Evolutionary conservation across 352 stramenopile genomes (phyloP), one percentile per base, ranked within the genome.

Genomic region (Globisporangium cederbergense): DNA sequence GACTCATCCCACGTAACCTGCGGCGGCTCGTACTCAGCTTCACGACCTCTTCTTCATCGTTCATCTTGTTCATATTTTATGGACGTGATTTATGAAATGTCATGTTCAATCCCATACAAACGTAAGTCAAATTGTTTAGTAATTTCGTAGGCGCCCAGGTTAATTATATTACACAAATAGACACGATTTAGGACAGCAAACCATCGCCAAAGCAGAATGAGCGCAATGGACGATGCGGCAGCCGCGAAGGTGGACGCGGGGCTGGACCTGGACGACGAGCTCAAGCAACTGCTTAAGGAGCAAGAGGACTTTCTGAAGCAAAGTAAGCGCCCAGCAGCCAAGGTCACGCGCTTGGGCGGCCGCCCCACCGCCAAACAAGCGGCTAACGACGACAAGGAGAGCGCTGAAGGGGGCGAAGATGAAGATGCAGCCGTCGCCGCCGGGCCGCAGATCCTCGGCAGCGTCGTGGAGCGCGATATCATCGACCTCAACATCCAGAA

Each of bases 291-390:
- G 43, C 72, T 95, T 20, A 78, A 82, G 43, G 86, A 95, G 63
- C 86, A 95, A 71, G 86, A 95, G 67, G 70, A 79, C 36, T 95
- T 95, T 43, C 68, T 93, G 55, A 72, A 72, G 13, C 71, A 85
- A 65, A 77, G 77, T 43, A 79, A 89, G 67, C 53, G 61, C 14
- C 82, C 84, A 8, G 74, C 82, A 14, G 84, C 84, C 58, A 90
- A 83, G 73, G 73, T 93, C 45, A 70, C 59, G 42, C 82, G 80
- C 45, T 30, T 74, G 11, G 61, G 65, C 20, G 7, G 46, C 14
- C 13, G 38, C 2, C 56, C 58, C 9, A 42, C 42, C 0, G 4
- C 53, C 13, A 38, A 38, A 20, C 11, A 28, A 4, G 2, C 36
- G 18, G 22, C 64, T 1, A 11, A 28, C n/a, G 50, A 57, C 6